Conservation (phyloP, 2,329 filamentous ascomycete species). For the Nothophaeocryptopus gaeumannii region DNA sequence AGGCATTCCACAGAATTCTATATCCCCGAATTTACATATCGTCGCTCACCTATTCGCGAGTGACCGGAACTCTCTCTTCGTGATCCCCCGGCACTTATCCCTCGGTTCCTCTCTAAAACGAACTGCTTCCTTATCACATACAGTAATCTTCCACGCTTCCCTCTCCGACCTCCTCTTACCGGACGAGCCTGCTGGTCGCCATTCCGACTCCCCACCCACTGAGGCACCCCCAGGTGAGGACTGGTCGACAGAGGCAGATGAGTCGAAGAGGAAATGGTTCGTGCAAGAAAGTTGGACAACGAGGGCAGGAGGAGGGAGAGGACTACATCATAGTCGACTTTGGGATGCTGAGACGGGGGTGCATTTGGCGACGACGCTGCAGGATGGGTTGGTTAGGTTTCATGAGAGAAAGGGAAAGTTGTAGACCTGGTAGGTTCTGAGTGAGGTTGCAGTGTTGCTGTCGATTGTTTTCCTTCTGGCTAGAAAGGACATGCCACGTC, state of each 20-base stretch:
- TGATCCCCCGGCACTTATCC: neutral
- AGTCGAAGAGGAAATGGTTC: neutral
- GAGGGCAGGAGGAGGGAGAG: neutral
- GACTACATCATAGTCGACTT: neutral
- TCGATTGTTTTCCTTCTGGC: too few species aligned
- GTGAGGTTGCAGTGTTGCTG: too few species aligned
- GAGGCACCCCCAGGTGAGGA: neutral
- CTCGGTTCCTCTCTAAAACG: neutral
- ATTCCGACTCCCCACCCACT: neutral
- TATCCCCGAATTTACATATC: neutral
- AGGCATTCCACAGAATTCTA: neutral
- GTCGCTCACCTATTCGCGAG: neutral
- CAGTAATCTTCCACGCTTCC: neutral
- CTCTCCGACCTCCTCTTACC: neutral
- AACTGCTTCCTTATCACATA: neutral
- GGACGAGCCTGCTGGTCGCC: neutral
- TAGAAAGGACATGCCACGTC: too few species aligned
- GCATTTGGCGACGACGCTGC: conserved; percentile 1
- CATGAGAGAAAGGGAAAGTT: neutral
- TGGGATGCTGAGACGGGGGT: neutral
- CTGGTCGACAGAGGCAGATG: neutral
- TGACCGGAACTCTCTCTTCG: conserved; percentile 1
- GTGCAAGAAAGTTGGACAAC: conserved; percentile 1
- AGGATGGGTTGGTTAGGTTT: conserved; percentile 2
- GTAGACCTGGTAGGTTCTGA: too few species aligned